Evolutionary conservation across 1,284 basidiomycete species (phyloP), one percentile per base, ranked within the genome.

Genomic region (Bondarzewia mesenterica): DNA sequence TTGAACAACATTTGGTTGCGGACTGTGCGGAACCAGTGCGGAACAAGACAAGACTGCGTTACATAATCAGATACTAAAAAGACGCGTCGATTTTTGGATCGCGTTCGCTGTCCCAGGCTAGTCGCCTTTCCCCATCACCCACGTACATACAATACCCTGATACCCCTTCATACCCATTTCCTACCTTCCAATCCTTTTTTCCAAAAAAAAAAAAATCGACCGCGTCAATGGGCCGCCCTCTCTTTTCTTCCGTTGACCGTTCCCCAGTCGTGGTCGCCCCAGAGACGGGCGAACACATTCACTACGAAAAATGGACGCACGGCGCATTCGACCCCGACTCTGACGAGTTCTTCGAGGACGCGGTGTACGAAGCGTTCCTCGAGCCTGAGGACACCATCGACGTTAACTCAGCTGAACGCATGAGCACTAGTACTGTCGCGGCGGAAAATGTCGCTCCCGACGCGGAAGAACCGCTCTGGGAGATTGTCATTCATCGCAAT

Each of bases 291-390:
- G 56, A 47, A 16, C 50, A 42, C 45, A 58, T 65, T 45, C 62
- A 65, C 23, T 79, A 69, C 68, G 68, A 77, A 60, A 78, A 67
- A 61, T 88, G 84, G 84, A 76, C 78, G 51, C 67, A 72, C 53
- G 72, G 70, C 60, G 67, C 76, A 5, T 88, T 87, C 60, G 85
- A 88, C 64, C 85, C 85, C n/a, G 85, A 88, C 63, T 78, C 82
- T 12, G 85, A 87, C 55, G 85, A 85, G 54, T 88, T 87, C 62
- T 84, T 82, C 59, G 70, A 74, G 51, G 69, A 79, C 52, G 80
- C 81, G 7, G 76, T 82, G 52, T 80, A 78, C 63, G 85, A 87
- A 69, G 76, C 75, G 49, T 80, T 85, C 63, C 58, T 84, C 58
- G 51, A 52, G 39, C 47, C 58, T 18, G 50, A 52, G 21, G 44